These are phyloP conservation scores for Brassica incana DNA, from an alignment of 345 rosid genomes.

Conservation along the genomic window DNA sequence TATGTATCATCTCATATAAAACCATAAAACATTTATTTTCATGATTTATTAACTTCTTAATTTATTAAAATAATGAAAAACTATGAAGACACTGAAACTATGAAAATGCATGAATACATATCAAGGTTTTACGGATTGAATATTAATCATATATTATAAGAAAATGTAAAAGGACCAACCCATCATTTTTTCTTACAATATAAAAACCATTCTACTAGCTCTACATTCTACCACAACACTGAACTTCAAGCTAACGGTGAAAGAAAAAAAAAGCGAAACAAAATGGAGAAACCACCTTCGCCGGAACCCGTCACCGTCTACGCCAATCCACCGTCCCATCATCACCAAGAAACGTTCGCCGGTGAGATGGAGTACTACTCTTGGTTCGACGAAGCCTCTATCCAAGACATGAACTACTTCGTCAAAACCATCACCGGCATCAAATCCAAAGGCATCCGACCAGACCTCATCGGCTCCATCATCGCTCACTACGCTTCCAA, in stretches of 20 bases:
- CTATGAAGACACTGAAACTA: not conserved
- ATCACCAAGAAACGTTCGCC: conserved; percentile 32
- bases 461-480: conserved; percentile 85
- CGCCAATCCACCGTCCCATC: conserved; percentile 13
- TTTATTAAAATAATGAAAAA: not conserved
- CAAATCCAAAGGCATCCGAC: conserved; percentile 78
- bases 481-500: conserved; percentile 82
- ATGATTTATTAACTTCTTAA: not conserved
- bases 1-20: not conserved
- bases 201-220: not conserved
- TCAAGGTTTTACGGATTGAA: too few species aligned
- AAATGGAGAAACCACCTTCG: conserved; percentile 48
- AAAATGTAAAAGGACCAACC: not conserved
- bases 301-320: conserved; percentile 41
- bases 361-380: conserved; percentile 38
- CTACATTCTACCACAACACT: not conserved
- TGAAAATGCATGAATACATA: not conserved
- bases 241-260: conserved; percentile 13
- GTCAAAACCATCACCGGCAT: conserved; percentile 75
- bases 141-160: not conserved
- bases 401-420: conserved; percentile 87
- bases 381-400: conserved; percentile 80
- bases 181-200: conserved; percentile 2
- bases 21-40: not conserved
- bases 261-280: not conserved